Evolutionary conservation across 768 basidiomycete species (phyloP), one percentile per base, ranked within the genome.

Genomic region (Rhizopogon vulgaris): DNA sequence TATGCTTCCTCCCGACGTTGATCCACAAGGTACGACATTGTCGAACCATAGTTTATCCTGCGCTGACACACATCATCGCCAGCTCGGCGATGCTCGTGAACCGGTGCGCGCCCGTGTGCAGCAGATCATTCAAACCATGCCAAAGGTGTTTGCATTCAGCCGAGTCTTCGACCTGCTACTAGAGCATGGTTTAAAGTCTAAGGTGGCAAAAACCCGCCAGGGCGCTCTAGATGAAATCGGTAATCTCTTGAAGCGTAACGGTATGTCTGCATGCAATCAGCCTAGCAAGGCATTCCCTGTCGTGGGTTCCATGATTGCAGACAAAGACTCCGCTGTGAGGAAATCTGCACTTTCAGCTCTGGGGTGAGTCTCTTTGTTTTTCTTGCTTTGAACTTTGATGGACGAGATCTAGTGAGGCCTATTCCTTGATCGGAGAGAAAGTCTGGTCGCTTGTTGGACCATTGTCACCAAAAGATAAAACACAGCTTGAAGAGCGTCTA

Each of bases 31-130:
- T 90, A 62, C 48, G n/a, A 5, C 41, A 41, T 2, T 28, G 11
- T 10, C 24, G 25, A 25, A 34, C 30, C 15, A 28, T 32, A 7
- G 37, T 49, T 47, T 40, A 45, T 41, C 28, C n/a, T 28, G 32
- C 22, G 49, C 41, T 41, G 53, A 30, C 11, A 50, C 30, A 36
- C 54, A 25, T 45, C 41, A 49, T 53, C 12, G 22, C 10, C 60
- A 98, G 95, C 85, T 97, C 54, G 96, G 96, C 12, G 96, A 98
- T 71, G 82, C 87, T 27, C 78, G 92, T 25, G 93, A 94, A 69
- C 84, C 81, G 54, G 80, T 93, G 40, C 82, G 93, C 6, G 63
- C 73, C 41, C 83, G 94, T 46, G 84, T 96, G 18, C 84, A 90
- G 58, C 85, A 83, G 42, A 87, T 96, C 54, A 82, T 98, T 51